These are phyloP conservation scores for Aspergillus carlsbadensis DNA, from an alignment of 495 filamentous ascomycete species.

Conservation along the genomic window DNA sequence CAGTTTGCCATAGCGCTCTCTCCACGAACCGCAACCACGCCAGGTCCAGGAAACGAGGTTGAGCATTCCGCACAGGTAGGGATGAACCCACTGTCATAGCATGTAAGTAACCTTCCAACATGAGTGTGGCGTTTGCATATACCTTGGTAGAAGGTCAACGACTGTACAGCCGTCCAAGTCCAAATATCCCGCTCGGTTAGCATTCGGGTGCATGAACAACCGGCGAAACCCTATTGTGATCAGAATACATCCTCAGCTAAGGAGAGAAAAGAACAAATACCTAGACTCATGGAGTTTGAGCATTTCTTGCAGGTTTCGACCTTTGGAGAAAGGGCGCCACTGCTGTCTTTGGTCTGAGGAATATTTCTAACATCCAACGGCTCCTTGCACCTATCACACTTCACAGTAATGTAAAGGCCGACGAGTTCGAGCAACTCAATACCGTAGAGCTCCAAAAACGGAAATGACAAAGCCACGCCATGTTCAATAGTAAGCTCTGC, in stretches of 20 bases:
- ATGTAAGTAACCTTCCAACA: conserved; percentile 4
- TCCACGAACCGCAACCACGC: conserved; percentile 69
- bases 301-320: conserved; percentile 74
- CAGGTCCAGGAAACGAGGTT: conserved; percentile 58
- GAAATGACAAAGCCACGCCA: conserved; percentile 81
- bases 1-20: conserved; percentile 77
- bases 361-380: conserved; percentile 69
- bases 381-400: conserved; percentile 84
- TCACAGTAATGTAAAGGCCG: conserved; percentile 68
- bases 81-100: conserved; percentile 62
- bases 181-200: conserved; percentile 76
- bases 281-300: conserved; percentile 62
- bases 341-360: conserved; percentile 44
- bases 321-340: conserved; percentile 30
- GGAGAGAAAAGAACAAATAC: conserved; percentile 22
- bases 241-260: background rate
- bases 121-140: conserved; percentile 3
- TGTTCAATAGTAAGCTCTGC: conserved; percentile 41
- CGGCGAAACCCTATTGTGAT: conserved; percentile 58
- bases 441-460: conserved; percentile 74
- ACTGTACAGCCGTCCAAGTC: conserved; percentile 78
- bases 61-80: conserved; percentile 84
- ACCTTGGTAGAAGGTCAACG: conserved; percentile 78
- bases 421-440: conserved; percentile 78
- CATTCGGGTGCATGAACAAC: conserved; percentile 75